phyloP scores from a whole-genome alignment of 192 early-diverging fungal genomes.

The Mortierella antarctica region DNA sequence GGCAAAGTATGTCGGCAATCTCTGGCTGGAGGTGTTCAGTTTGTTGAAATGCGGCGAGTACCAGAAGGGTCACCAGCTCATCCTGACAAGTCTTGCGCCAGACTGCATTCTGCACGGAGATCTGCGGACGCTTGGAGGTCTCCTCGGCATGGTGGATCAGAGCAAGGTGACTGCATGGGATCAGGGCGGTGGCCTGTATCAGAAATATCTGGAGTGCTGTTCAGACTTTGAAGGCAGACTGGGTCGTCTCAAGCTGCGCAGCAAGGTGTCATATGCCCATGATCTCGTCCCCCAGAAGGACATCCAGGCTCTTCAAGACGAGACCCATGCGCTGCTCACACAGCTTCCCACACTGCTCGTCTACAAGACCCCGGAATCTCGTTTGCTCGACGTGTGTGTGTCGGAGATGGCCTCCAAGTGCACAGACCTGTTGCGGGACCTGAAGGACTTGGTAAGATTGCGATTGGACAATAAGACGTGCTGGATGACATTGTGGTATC shows the following conservation, averaged over 20 bases:
- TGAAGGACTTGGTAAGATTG: constrained; percentile 31
- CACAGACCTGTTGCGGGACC: constrained; percentile 21
- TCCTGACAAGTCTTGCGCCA: constrained; percentile 67
- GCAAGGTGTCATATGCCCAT: constrained; percentile 27
- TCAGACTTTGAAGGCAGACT: constrained; percentile 35
- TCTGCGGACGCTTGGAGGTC: constrained; percentile 41
- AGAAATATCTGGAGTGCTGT: constrained; percentile 42
- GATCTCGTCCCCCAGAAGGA: constrained; percentile 36
- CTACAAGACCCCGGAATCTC: not conserved
- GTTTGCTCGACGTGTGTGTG: constrained; percentile 17
- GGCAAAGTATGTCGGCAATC: constrained; percentile 63
- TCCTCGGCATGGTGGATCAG: constrained; percentile 56
- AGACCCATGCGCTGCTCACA: constrained; percentile 12
- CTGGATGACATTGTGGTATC: not conserved
- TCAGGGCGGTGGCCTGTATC: constrained; percentile 42
- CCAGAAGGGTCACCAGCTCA: constrained; percentile 59
- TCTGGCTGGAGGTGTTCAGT: constrained; percentile 44
- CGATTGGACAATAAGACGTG: not conserved
- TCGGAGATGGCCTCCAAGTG: constrained; percentile 44
- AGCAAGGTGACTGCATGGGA: constrained; percentile 34
- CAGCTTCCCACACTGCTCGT: constrained; percentile 19
- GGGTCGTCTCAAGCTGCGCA: constrained; percentile 4
- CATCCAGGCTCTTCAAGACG: constrained; percentile 16
- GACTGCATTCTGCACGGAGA: constrained; percentile 62
- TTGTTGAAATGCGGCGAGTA: constrained; percentile 59